These are phyloP conservation scores for Brettanomyces custersianus DNA, from an alignment of 805 yeast species.

Conservation along the genomic window DNA sequence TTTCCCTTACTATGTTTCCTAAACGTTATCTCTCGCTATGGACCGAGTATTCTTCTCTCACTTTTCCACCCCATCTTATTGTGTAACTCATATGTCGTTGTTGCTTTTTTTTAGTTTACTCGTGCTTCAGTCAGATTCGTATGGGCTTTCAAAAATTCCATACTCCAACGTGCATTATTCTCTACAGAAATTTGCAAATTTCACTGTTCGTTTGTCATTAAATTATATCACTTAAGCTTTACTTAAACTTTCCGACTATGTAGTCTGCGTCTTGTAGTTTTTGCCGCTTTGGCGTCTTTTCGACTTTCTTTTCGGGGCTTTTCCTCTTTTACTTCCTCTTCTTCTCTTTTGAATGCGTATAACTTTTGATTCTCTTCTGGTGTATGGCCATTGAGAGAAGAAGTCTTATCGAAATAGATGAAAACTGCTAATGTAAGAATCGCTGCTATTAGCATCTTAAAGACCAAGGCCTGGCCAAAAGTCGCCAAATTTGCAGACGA, in stretches of 20 bases:
- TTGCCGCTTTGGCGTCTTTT: too few relatives aligned
- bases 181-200: too few relatives aligned
- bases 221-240: too few relatives aligned
- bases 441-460: slow-evolving; percentile 18
- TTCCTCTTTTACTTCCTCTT: slow-evolving; percentile 3
- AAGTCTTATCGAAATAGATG: slow-evolving; percentile 17
- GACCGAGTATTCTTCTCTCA: too few relatives aligned
- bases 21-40: too few relatives aligned
- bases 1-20: too few relatives aligned
- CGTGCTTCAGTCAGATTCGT: not conserved
- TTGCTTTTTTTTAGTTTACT: not conserved
- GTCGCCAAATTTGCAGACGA: too few relatives aligned
- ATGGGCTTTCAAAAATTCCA: not conserved
- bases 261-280: not conserved
- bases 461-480: slow-evolving; percentile 11
- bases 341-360: slow-evolving; percentile 2
- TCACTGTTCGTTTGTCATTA: too few relatives aligned
- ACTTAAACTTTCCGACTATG: not conserved
- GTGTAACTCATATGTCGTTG: too few relatives aligned
- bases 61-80: too few relatives aligned
- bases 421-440: slow-evolving; percentile 13
- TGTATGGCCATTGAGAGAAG: slow-evolving; percentile 12
- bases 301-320: not conserved
- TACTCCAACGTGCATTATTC: too few relatives aligned
- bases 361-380: slow-evolving; percentile 14